These are phyloP conservation scores for Clavispora phyllophila DNA, from an alignment of 805 yeast species.

Conservation along the genomic window DNA sequence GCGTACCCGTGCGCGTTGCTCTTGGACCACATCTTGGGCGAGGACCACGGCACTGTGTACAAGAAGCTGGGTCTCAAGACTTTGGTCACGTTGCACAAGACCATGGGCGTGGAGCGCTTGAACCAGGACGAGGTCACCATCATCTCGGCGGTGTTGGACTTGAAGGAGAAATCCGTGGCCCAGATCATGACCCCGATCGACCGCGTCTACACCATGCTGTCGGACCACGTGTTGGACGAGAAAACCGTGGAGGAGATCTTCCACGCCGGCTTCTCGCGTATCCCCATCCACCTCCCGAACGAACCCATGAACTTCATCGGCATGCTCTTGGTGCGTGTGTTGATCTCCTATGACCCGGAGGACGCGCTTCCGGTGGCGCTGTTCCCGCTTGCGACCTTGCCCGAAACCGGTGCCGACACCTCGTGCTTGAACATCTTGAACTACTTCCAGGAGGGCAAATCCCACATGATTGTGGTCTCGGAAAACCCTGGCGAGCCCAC, in stretches of 20 bases:
- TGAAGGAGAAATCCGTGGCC: conserved; percentile 84
- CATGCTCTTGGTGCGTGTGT: conserved; percentile 86
- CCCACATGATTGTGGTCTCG: conserved; percentile 94
- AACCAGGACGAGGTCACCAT: conserved; percentile 95
- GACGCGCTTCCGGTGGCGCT: conserved; percentile 89
- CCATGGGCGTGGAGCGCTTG: conserved; percentile 92
- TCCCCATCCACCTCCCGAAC: conserved; percentile 86
- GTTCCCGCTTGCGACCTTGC: conserved; percentile 92
- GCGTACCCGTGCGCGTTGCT: conserved; percentile 86
- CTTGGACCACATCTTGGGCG: conserved; percentile 80
- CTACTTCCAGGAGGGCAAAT: conserved; percentile 96
- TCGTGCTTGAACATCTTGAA: conserved; percentile 90
- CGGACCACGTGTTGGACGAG: conserved; percentile 80
- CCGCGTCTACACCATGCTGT: conserved; percentile 81
- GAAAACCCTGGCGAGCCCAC: conserved; percentile 74
- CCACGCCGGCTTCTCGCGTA: conserved; percentile 91
- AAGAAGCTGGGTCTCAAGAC: conserved; percentile 91
- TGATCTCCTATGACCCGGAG: conserved; percentile 95
- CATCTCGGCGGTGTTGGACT: conserved; percentile 86
- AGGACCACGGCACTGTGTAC: conserved; percentile 94
- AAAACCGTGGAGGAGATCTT: conserved; percentile 81
- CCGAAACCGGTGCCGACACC: conserved; percentile 88
- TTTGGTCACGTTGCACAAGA: conserved; percentile 84
- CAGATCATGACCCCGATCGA: conserved; percentile 92
- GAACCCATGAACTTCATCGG: conserved; percentile 92